These are phyloP conservation scores for Alternaria burnsii DNA, from an alignment of 2,329 filamentous ascomycete genomes.

Conservation along the genomic window DNA sequence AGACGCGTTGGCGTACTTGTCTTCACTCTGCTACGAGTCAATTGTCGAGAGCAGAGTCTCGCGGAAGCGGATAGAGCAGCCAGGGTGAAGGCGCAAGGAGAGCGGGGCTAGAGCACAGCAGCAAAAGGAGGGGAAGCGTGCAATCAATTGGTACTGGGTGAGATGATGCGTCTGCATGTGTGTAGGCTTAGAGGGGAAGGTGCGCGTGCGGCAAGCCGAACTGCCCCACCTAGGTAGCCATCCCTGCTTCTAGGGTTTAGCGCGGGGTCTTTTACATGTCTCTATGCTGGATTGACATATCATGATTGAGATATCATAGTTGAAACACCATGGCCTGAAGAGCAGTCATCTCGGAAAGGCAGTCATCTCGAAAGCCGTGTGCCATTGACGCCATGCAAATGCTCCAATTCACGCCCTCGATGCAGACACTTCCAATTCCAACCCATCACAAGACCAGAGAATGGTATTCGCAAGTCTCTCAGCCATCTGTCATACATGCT, in stretches of 20 bases:
- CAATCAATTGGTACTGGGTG: constrained; percentile 28
- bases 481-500: too few relatives aligned
- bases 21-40: constrained; percentile 27
- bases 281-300: constrained; percentile 1
- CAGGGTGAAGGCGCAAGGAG: constrained; percentile 38
- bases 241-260: constrained; percentile 21
- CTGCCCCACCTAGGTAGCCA: constrained; percentile 23
- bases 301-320: background rate
- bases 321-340: background rate
- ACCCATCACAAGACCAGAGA: background rate
- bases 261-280: constrained; percentile 19
- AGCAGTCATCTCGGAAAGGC: background rate
- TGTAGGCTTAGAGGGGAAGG: constrained; percentile 25
- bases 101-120: constrained; percentile 9
- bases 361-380: background rate
- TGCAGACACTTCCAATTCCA: constrained; percentile 19
- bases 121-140: constrained; percentile 13
- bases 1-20: constrained; percentile 23
- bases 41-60: constrained; percentile 49
- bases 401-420: constrained; percentile 28
- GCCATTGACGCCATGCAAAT: constrained; percentile 33
- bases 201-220: constrained; percentile 20
- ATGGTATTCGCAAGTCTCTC: background rate
- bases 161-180: constrained; percentile 18
- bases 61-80: constrained; percentile 39